These are phyloP conservation scores for Chimonanthus salicifolius DNA, from an alignment of 164 flowering plant species.

Conservation along the genomic window DNA sequence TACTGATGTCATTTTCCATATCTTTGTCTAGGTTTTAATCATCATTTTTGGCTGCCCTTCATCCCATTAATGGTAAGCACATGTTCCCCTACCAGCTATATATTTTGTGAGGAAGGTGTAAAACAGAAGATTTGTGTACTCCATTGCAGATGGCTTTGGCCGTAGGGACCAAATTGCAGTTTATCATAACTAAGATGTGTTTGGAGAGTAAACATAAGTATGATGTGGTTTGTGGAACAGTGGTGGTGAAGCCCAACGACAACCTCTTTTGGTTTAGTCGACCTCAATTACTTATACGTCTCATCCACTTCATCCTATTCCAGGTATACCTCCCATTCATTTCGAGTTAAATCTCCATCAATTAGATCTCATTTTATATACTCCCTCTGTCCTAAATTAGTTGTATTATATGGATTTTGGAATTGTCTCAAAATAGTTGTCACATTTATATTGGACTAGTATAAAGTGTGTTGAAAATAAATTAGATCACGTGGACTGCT, in stretches of 20 bases:
- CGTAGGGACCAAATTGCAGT: slow-evolving; percentile 57
- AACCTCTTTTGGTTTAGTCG: slow-evolving; percentile 54
- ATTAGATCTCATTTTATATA: too few species aligned
- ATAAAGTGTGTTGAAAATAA: too few species aligned
- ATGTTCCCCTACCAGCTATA: too few species aligned
- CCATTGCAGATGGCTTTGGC: slow-evolving; percentile 35
- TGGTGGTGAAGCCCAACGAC: slow-evolving; percentile 54
- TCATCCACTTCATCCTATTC: slow-evolving; percentile 49
- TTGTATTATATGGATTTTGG: too few species aligned
- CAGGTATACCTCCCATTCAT: slow-evolving; percentile 27
- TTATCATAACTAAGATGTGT: slow-evolving; percentile 56
- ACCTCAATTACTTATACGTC: slow-evolving; percentile 43
- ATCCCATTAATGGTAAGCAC: slow-evolving; percentile 50
- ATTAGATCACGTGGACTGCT: too few species aligned
- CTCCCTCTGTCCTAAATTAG: too few species aligned
- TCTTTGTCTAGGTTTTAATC: slow-evolving; percentile 31
- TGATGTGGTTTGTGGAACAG: slow-evolving; percentile 43
- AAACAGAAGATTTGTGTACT: not conserved
- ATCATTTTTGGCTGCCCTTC: slow-evolving; percentile 60
- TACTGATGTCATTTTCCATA: not conserved
- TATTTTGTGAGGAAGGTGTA: not conserved
- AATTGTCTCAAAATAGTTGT: too few species aligned
- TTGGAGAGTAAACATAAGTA: slow-evolving; percentile 32
- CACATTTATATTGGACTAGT: too few species aligned
- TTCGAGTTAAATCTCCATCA: too few species aligned